These are phyloP conservation scores for Nitzschia sp. DNA, from an alignment of 108 stramenopile genomes.

Conservation along the genomic window DNA sequence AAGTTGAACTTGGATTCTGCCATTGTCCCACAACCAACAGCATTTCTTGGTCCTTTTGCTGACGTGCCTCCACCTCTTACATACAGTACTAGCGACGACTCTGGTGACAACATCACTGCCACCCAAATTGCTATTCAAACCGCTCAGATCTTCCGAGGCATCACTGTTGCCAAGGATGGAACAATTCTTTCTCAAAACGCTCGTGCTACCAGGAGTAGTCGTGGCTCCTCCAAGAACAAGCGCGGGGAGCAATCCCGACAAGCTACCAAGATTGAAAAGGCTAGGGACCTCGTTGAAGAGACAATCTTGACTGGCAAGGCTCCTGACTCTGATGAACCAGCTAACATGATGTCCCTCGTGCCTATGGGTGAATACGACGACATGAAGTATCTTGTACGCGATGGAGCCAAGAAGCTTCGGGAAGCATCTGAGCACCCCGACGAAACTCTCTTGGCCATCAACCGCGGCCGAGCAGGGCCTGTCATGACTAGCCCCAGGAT, in stretches of 20 bases:
- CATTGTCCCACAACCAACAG: conserved; percentile 18
- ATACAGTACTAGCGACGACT: conserved; percentile 51
- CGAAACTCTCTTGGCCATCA: conserved; percentile 53
- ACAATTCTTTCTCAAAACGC: conserved; percentile 74
- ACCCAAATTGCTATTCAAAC: conserved; percentile 72
- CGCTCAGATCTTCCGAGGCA: conserved; percentile 81
- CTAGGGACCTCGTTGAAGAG: conserved; percentile 84
- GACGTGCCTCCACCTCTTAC: conserved; percentile 49
- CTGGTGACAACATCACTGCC: conserved; percentile 23
- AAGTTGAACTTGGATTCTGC: conserved; percentile 74
- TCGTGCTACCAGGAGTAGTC: conserved; percentile 65
- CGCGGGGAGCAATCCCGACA: conserved; percentile 78
- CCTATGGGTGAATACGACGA: conserved; percentile 86
- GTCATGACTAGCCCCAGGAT: conserved; percentile 38
- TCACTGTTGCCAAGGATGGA: conserved; percentile 72
- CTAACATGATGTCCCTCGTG: conserved; percentile 68
- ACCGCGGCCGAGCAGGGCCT: conserved; percentile 44
- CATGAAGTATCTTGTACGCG: conserved; percentile 85
- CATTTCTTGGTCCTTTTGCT: conserved; percentile 42
- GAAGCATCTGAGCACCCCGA: conserved; percentile 61
- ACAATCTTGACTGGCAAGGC: conserved; percentile 54
- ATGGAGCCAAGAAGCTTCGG: conserved; percentile 81
- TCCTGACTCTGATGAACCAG: conserved; percentile 67
- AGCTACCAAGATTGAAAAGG: conserved; percentile 87
- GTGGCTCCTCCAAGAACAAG: conserved; percentile 56